Evolutionary conservation across 331 rosid species (phyloP), one percentile per base, ranked within the genome.

Genomic region (Saraca asoca): DNA sequence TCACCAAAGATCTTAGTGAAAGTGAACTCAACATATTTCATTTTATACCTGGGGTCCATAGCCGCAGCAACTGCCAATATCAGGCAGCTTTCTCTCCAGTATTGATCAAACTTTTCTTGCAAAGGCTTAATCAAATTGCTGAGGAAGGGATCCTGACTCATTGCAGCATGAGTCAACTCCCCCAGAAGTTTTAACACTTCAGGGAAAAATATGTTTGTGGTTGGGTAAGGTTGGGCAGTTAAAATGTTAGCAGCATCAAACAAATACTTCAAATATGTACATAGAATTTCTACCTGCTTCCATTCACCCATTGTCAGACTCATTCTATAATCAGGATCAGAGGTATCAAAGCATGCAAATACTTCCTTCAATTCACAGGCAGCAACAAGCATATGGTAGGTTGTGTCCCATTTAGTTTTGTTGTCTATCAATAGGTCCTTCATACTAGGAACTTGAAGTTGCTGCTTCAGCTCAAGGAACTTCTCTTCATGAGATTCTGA

Each of bases 11-110:
- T 77, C 75, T 84, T 75, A 49, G 80, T 39, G 62, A 93, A 93
- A 17, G 82, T 88, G 52, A 76, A 63, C 70, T 90, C 90, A 46
- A 93, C 97, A 52, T 82, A 75, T 68, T 86, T 85, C 89, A 84
- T 80, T 88, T 93, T 93, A 76, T 82, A 87, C 75, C 95, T 82
- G 0, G 98, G 98, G 64, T 93, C 98, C 95, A 93, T 72, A 31
- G 83, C 88, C 3, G 83, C 90, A 38, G 98, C 94, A 72, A 78
- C 73, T 31, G 96, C 95, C 60, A 93, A 78, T 79, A 86, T 74
- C 61, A 85, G 81, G 71, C 95, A 90, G 70, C 83, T 84, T 29
- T 85, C 88, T 75, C 80, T 87, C 98, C 98, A 93, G 73, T 93
- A 93, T 46, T 64, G 79, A 68, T 93, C 95, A 49, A 93, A 93